A percentile compares a stretch with the other conserved stretches of the same genome.
Conservation (phyloP, 164 flowering plant genomes). For the Piper betle region DNA sequence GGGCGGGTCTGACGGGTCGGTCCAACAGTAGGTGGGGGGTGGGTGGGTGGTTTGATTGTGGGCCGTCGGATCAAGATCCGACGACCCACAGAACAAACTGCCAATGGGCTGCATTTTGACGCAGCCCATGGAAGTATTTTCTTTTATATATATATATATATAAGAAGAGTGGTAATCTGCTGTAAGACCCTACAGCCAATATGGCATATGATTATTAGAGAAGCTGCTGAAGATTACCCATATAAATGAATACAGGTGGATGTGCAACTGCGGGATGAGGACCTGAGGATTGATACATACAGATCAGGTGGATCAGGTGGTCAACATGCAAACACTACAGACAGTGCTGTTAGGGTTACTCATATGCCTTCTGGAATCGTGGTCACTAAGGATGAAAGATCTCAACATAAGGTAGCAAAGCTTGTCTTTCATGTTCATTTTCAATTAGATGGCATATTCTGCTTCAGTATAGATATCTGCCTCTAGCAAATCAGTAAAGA, state of each 20-base stretch:
- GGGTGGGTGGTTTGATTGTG: too few relatives aligned
- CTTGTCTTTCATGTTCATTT: not conserved
- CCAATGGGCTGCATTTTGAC: too few relatives aligned
- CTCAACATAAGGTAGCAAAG: conserved; percentile 64
- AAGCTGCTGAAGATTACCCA: too few relatives aligned
- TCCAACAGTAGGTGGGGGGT: too few relatives aligned
- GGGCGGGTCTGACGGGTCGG: too few relatives aligned
- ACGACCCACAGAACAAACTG: too few relatives aligned
- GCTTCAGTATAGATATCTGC: not conserved
- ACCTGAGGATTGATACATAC: conserved; percentile 79
- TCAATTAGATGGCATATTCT: not conserved
- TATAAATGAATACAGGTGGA: conserved; percentile 82
- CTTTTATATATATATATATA: too few relatives aligned
- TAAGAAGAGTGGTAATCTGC: too few relatives aligned
- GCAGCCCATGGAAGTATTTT: too few relatives aligned
- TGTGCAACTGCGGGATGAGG: conserved; percentile 82
- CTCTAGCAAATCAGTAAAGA: not conserved
- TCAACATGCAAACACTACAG: conserved; percentile 96
- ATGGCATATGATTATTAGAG: too few relatives aligned
- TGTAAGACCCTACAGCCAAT: too few relatives aligned
- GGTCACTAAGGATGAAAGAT: conserved; percentile 82
- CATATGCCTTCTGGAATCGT: conserved; percentile 72
- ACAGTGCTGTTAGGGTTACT: conserved; percentile 92
- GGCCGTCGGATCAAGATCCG: too few relatives aligned
- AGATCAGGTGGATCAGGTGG: conserved; percentile 99